Conservation (phyloP, 768 basidiomycete genomes). For the Royoungia palumana region DNA sequence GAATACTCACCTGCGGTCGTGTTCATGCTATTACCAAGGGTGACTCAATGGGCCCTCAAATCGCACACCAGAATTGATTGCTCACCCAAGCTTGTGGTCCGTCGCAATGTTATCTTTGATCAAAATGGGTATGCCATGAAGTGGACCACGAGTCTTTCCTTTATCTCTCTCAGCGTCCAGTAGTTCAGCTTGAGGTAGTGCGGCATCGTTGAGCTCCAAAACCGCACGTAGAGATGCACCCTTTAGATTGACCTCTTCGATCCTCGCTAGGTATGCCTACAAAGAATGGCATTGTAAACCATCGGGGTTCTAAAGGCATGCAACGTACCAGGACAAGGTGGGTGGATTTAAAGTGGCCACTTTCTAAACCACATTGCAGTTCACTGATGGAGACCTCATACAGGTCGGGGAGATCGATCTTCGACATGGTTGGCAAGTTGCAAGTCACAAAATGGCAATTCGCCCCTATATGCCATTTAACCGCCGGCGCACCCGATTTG, state of each 20-base stretch:
- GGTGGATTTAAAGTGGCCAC: conserved; percentile 51
- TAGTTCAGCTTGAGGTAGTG: conserved; percentile 48
- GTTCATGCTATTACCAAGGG: conserved; percentile 41
- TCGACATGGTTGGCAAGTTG: neutral
- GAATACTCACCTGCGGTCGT: conserved; percentile 44
- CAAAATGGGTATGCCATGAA: conserved; percentile 60
- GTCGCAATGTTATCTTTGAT: conserved; percentile 49
- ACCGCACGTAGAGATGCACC: conserved; percentile 58
- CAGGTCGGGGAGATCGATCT: conserved; percentile 42
- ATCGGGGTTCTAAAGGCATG: no score
- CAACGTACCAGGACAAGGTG: conserved; percentile 56
- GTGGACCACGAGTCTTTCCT: conserved; percentile 42
- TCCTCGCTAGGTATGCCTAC: conserved; percentile 64
- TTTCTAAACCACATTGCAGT: conserved; percentile 50
- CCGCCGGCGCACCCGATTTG: conserved; percentile 15
- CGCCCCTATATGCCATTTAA: neutral
- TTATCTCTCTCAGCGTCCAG: conserved; percentile 51
- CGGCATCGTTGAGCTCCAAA: conserved; percentile 53
- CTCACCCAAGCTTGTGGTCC: conserved; percentile 24
- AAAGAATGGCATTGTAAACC: neutral
- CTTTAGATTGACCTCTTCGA: conserved; percentile 64
- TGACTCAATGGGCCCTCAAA: neutral
- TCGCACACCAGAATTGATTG: neutral
- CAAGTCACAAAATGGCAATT: neutral
- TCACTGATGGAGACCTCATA: conserved; percentile 59